Percentiles rank a stretch among this genome's conserved stretches.
These are phyloP conservation scores for Gamsiella multidivaricata DNA, from an alignment of 192 early-diverging fungal species.

Conservation along the genomic window DNA sequence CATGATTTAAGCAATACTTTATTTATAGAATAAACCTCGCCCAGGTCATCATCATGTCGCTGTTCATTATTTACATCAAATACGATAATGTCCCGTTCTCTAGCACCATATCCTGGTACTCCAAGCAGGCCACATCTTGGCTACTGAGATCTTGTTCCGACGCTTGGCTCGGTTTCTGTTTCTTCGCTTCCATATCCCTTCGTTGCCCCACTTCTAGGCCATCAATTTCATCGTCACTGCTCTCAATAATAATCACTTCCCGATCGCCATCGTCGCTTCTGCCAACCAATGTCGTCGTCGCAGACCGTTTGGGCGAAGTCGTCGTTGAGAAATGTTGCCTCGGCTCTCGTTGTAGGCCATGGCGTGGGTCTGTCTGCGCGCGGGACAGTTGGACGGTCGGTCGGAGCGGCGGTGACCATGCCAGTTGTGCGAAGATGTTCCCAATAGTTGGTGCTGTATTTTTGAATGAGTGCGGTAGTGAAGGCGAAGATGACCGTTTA, in stretches of 20 bases:
- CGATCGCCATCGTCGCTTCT: background rate
- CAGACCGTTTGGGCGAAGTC: background rate
- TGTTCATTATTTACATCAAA: background rate
- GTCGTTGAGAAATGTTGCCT: background rate
- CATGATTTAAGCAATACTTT: too few species aligned
- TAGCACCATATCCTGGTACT: background rate
- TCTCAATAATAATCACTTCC: slow-evolving; percentile 22
- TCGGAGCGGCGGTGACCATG: slow-evolving; percentile 26
- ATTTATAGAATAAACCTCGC: too few species aligned
- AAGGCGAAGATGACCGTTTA: too few species aligned
- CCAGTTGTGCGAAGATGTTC: slow-evolving; percentile 27
- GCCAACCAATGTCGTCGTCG: background rate
- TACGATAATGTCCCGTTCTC: background rate
- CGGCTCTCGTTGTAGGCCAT: too few species aligned
- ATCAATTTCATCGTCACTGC: slow-evolving; percentile 1
- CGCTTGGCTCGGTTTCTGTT: background rate
- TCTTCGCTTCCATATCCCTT: background rate
- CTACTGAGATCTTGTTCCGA: background rate
- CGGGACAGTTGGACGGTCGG: background rate
- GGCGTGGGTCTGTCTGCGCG: background rate
- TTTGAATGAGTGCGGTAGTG: too few species aligned
- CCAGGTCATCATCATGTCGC: too few species aligned
- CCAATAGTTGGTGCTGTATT: background rate
- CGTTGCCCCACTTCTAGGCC: background rate
- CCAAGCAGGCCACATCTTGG: background rate